Evolutionary conservation across 73 alveolate species (phyloP), one percentile per base, ranked within the genome.

Genomic region (Paramecium sexaurelia): DNA sequence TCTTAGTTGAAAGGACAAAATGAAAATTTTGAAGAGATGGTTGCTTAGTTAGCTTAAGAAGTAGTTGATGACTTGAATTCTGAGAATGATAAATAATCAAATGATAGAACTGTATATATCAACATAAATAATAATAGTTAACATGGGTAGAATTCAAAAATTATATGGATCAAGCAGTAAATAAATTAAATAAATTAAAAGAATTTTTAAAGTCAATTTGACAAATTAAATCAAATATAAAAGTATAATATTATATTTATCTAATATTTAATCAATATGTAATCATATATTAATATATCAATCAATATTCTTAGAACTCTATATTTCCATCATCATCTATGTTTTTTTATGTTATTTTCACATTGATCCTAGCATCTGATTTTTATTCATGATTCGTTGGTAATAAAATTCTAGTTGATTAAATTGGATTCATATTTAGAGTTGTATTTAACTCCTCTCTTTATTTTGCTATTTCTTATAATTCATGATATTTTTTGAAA

Each of bases 131-230:
- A 13, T 1, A 3, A 35, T 41, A 78, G 90, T 29, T 78, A 43
- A 37, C 91, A 26, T 88, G 94, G 94, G 27, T 55, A 19, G 78
- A 88, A 88, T 88, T 88, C 19, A 88, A 87, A 51, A 41, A 33
- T 32, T 87, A 41, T 24, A 87, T 87, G 91, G 93, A 87, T 37
- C 24, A 43, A 55, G 91, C 91, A 0, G 32, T 55, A 69, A 55
- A 15, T 22, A 55, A 88, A 45, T 68, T 41, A 66, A 87, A 88
- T 24, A 26, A 88, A 33, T 43, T 69, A 88, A 88, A 40, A 35
- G 47, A 33, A 10, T 88, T 88, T 69, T 69, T 88, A 69, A 88
- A 88, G 40, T 26, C 45, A 0, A 6, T 26, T 29, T 61, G 47
- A 61, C 11, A 61, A 61, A 61, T 61, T 51, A 51, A 51, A 17